Conservation (phyloP, 2,329 filamentous ascomycete species). For the Herpotrichia juniperi region DNA sequence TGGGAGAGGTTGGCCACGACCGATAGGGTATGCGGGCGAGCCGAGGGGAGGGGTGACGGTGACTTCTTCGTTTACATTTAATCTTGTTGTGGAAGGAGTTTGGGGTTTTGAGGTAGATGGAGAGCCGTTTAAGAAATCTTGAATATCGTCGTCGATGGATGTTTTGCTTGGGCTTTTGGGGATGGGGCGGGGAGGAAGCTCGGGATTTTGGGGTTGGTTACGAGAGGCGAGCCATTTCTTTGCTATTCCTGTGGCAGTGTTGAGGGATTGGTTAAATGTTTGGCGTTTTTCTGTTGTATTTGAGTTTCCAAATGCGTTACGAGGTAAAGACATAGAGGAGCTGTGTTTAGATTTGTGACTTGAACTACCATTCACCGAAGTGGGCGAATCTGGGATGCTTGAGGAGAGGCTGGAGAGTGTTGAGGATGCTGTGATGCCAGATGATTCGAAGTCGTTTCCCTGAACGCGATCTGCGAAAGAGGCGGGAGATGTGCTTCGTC, state of each 20-base stretch:
- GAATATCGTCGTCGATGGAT: neutral
- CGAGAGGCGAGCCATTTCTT: slow-evolving; percentile 64
- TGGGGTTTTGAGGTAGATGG: neutral
- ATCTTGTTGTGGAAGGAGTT: slow-evolving; percentile 20
- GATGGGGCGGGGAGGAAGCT: slow-evolving; percentile 12
- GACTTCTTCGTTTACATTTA: neutral
- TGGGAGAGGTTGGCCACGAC: slow-evolving; percentile 79
- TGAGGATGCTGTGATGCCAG: slow-evolving; percentile 2
- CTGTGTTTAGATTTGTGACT: slow-evolving; percentile 6
- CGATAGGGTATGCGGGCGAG: slow-evolving; percentile 71
- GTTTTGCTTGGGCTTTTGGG: neutral
- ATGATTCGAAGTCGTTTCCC: neutral
- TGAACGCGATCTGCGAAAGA: neutral
- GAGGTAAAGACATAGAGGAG: slow-evolving; percentile 11
- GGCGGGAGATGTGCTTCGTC: slow-evolving; percentile 2
- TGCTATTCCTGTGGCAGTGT: slow-evolving; percentile 60
- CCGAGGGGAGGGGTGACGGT: slow-evolving; percentile 8
- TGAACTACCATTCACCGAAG: slow-evolving; percentile 1
- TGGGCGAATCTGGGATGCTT: neutral
- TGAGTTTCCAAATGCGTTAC: slow-evolving; percentile 9
- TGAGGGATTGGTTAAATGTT: slow-evolving; percentile 43
- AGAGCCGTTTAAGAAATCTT: neutral
- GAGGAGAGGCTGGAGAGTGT: slow-evolving; percentile 7
- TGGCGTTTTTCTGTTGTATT: slow-evolving; percentile 17
- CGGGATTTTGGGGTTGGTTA: slow-evolving; percentile 49